Evolutionary conservation across 108 stramenopile species (phyloP), one percentile per base, ranked within the genome.

Genomic region (Nitzschia inconspicua): DNA sequence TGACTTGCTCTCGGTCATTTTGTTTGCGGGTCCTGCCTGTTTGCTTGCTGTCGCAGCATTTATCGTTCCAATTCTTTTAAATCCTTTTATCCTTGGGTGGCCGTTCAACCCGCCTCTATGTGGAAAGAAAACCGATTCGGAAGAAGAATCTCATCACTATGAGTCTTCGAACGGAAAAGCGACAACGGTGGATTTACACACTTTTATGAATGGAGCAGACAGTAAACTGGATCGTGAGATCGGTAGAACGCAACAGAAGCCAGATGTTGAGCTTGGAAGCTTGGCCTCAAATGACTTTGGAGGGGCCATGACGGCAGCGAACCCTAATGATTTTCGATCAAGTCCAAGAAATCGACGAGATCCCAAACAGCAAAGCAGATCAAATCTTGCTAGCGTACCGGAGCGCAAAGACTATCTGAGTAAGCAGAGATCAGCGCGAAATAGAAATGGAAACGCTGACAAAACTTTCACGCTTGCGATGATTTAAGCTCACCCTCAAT

Each of bases 1-100:
- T 3, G 35, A 53, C 39, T 32, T 60, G 11, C 18, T 69, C 1
- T 16, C 28, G 18, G 54, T 40, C 6, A 23, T 60, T 3, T 57
- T 78, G 24, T 79, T 79, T 47, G 67, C 64, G 37, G 78, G 65
- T 0, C 78, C 78, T 20, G 57, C 78, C 27, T 23, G 54, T 2
- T 58, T 73, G 37, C 52, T 79, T 25, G 71, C 78, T 6, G 27
- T 73, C 24, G 51, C 65, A 47, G 50, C 63, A 14, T 66, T 73
- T 31, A 27, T 73, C 23, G 52, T 68, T 39, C 78, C 78, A 4
- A 70, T 79, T 40, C 49, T 79, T 51, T 30, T 79, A 22, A 79
- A 79, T 54, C 78, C 78, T 3, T 73, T 44, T 36, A 60, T 73
- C n/a, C 59, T 73, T 20, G 78, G 78, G 18, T 79, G 78, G 76